Base-by-base conservation (phyloP, 495 filamentous ascomycete genomes). In the Amniculicola lignicola region DNA sequence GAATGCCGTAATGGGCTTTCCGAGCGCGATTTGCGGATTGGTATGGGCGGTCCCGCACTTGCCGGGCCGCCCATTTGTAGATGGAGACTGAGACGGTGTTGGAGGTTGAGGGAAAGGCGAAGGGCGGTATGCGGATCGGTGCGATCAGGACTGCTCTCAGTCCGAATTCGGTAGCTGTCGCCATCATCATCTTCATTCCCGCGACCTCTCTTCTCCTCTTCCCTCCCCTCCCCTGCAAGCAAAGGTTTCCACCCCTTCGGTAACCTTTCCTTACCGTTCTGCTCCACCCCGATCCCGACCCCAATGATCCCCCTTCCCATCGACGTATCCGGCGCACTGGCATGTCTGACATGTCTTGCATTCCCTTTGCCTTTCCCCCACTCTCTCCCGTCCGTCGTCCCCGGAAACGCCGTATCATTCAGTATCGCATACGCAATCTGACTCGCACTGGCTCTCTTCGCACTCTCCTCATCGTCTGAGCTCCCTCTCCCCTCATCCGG, bases 351-450 rank as follows among this genome's bases (percentile, higher is more conserved):
- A 47, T 59, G 56, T 2, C 29, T 28, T 22, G 3, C 15, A 10
- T 28, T 21, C 12, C 33, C 15, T 44, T 31, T 49, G 6, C n/a
- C n/a, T 4, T 49, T 21, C 23, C 18, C 16, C 9, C 9, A n/a
- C n/a, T n/a, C n/a, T n/a, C n/a, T n/a, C n/a, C n/a, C n/a, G n/a
- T n/a, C n/a, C n/a, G n/a, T 16, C 2, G 31, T 35, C 4, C 37
- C 37, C 7, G 57, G 42, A 18, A 27, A 35, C 27, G 21, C 15
- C 9, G 49, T 44, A 1, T 43, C 48, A 22, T 54, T 60, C 28
- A 60, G 57, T 18, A 54, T 46, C 22, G 50, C 48, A 49, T 60
- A 54, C 38, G 57, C 57, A 19, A 46, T 54, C 42, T 27, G 43
- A 27, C 50, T 41, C 9, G 42, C 39, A 29, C 16, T 43, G 7